Conservation (phyloP, 257 asterid genomes). For the Primulina tabacum region DNA sequence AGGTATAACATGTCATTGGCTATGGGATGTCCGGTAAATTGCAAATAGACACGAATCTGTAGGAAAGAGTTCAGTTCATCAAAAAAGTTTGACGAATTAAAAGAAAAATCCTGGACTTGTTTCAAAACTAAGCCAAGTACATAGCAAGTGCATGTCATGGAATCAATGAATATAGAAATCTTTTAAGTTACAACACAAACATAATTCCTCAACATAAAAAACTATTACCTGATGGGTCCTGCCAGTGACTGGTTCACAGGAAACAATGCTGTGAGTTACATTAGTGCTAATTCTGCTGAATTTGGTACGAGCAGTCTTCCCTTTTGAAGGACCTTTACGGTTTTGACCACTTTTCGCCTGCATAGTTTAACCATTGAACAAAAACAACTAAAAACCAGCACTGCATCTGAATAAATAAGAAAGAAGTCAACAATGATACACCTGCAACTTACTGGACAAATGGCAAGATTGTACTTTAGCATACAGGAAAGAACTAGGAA, state of each 20-base stretch:
- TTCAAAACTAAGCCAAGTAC: conserved; percentile 17
- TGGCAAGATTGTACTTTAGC: background rate
- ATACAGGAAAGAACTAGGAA: background rate
- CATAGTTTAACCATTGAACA: conserved; percentile 19
- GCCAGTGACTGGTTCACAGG: conserved; percentile 87
- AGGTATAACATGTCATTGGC: conserved; percentile 89
- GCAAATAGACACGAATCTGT: conserved; percentile 96
- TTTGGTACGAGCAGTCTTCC: conserved; percentile 86
- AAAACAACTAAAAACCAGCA: conserved; percentile 6
- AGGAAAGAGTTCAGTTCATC: conserved; percentile 21
- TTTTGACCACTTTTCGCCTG: conserved; percentile 48
- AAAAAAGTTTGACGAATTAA: conserved; percentile 3
- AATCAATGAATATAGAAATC: background rate
- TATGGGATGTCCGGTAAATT: conserved; percentile 80
- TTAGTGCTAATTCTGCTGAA: conserved; percentile 82
- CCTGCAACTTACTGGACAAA: background rate
- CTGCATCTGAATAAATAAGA: background rate
- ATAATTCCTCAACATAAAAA: background rate
- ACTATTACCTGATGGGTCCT: conserved; percentile 92
- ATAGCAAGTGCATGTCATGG: too few species aligned
- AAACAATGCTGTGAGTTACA: conserved; percentile 74
- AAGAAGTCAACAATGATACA: background rate
- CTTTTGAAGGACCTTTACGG: conserved; percentile 39
- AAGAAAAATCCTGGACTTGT: background rate
- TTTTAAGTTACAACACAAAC: background rate